A percentile compares a stretch with the other conserved stretches of the same genome.
phyloP scores from a whole-genome alignment of 331 rosid species.

The Quercus phellos region DNA sequence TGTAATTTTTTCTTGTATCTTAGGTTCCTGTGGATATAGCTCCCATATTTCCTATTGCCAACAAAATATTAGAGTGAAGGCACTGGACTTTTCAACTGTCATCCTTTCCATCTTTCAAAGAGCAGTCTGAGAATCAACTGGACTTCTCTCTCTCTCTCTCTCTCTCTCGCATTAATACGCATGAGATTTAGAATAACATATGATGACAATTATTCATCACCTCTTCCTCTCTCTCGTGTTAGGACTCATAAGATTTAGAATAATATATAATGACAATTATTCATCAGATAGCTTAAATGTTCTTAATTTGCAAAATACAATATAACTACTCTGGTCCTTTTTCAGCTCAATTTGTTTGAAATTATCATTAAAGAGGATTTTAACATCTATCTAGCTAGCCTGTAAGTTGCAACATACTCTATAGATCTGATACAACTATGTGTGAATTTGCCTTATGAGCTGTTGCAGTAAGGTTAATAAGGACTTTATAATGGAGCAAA shows the following conservation, averaged over 20 bases:
- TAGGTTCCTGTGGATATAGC: conserved; percentile 88
- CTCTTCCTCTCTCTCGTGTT: neutral
- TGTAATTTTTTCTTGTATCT: neutral
- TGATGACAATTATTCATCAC: neutral
- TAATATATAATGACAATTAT: neutral
- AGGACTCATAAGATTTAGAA: neutral
- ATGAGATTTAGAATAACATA: neutral
- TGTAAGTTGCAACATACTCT: neutral
- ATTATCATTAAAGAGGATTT: neutral
- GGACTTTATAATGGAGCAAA: neutral
- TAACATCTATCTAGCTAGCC: neutral
- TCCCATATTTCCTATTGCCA: conserved; percentile 68
- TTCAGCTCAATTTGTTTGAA: neutral
- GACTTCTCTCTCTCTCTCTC: too few relatives aligned
- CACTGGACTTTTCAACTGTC: neutral
- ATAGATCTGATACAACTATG: neutral
- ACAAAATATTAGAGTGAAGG: conserved; percentile 40
- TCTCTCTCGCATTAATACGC: neutral
- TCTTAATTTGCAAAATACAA: neutral
- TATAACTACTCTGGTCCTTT: neutral
- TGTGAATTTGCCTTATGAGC: neutral
- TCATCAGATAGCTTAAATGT: neutral
- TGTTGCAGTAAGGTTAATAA: too few relatives aligned
- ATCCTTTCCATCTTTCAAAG: neutral
- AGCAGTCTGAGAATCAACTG: neutral